Evolutionary conservation across 768 basidiomycete genomes (phyloP).

Genomic region (Crucibulum laeve): DNA sequence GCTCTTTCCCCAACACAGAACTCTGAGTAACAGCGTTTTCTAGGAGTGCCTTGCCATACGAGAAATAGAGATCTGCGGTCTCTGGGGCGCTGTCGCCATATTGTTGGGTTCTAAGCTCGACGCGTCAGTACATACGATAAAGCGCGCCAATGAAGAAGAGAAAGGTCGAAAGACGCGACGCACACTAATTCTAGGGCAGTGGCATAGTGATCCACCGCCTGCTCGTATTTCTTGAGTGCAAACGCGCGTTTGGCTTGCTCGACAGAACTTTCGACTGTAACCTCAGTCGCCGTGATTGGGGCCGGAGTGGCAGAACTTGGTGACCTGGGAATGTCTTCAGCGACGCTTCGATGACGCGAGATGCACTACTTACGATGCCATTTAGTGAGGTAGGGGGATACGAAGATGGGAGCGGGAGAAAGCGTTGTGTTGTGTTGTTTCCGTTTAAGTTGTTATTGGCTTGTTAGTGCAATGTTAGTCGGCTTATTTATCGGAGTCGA

Average conservation of each 20-base stretch:
- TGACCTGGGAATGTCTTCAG: slow-evolving; percentile 2
- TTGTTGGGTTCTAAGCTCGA: slow-evolving; percentile 53
- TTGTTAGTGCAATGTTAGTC: too few relatives aligned
- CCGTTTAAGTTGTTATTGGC: too few relatives aligned
- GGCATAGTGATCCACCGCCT: slow-evolving; percentile 81
- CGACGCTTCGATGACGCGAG: background rate
- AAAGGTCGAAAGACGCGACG: slow-evolving; percentile 32
- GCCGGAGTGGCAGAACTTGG: slow-evolving; percentile 8
- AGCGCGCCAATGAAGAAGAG: slow-evolving; percentile 3
- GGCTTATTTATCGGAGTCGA: too few relatives aligned
- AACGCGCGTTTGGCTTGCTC: slow-evolving; percentile 87
- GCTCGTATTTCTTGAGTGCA: slow-evolving; percentile 81
- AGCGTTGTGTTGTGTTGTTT: too few relatives aligned
- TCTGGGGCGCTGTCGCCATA: slow-evolving; percentile 79
- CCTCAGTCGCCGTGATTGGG: slow-evolving; percentile 21
- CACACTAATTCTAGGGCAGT: slow-evolving; percentile 81
- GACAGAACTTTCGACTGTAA: slow-evolving; percentile 51
- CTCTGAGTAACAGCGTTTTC: slow-evolving; percentile 88
- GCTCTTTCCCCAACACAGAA: slow-evolving; percentile 90
- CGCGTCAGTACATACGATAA: slow-evolving; percentile 4
- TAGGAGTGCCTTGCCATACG: slow-evolving; percentile 89
- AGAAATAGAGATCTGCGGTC: slow-evolving; percentile 83
- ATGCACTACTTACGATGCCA: slow-evolving; percentile 21
- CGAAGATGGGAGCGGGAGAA: slow-evolving; percentile 1
- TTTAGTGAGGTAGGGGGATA: slow-evolving; percentile 7